A percentile compares a stretch with the other conserved stretches of the same genome.
Evolutionary conservation across 2,329 filamentous ascomycete genomes (phyloP).

Genomic region (Tympanopsis confertula): DNA sequence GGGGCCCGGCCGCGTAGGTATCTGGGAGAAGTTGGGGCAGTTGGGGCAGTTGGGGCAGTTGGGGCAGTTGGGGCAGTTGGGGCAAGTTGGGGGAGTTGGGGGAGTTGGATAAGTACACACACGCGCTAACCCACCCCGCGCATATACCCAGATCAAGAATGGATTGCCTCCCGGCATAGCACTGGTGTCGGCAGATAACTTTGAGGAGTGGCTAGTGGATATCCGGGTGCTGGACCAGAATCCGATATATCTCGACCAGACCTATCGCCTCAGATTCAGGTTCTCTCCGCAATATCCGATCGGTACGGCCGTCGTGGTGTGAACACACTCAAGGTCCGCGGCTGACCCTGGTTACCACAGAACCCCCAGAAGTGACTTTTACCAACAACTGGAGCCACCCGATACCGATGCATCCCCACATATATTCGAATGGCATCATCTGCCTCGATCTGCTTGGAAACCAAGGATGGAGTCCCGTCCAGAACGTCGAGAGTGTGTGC

Average conservation of each 20-base stretch:
- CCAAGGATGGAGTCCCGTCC: conserved; percentile 89
- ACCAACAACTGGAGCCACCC: conserved; percentile 49
- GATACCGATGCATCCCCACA: conserved; percentile 91
- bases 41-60: not conserved
- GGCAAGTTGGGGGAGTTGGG: not conserved
- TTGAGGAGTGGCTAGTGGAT: conserved; percentile 85
- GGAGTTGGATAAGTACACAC: conserved; percentile 2
- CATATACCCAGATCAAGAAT: conserved; percentile 32
- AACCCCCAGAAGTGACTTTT: conserved; percentile 91
- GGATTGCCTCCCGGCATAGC: conserved; percentile 59
- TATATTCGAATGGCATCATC: conserved; percentile 98
- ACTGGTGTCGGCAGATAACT: conserved; percentile 69
- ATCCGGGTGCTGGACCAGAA: conserved; percentile 84
- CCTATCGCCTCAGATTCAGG: conserved; percentile 74
- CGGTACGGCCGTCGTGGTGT: conserved; percentile 41
- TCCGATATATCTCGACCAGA: conserved; percentile 71
- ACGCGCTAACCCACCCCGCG: conserved; percentile 2
- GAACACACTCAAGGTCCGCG: conserved; percentile 6
- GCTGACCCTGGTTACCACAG: conserved; percentile 29
- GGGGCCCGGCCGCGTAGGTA: conserved; percentile 28
- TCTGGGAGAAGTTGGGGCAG: not conserved
- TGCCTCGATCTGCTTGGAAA: conserved; percentile 83
- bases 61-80: not conserved
- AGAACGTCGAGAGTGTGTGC: conserved; percentile 92
- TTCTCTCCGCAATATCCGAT: conserved; percentile 84